Evolutionary conservation across 139 green algal genomes (phyloP).

Genomic region (Astrephomene gubernaculifera): DNA sequence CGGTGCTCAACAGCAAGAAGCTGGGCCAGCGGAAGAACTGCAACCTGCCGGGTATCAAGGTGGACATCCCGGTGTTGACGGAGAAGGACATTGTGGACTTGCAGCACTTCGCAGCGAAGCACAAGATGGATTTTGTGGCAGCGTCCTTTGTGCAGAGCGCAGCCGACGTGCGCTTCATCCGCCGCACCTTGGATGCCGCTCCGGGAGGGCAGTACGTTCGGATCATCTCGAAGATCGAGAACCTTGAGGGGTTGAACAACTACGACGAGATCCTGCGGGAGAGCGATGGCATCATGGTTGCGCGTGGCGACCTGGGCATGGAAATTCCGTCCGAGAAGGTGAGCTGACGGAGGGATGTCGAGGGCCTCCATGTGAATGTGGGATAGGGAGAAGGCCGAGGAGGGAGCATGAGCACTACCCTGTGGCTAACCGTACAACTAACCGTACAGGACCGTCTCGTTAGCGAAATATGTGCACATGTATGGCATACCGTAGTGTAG

Average conservation of each 20-base stretch:
- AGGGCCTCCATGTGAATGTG: too few relatives aligned
- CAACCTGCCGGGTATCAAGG: slow-evolving; percentile 69
- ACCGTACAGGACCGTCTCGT: too few relatives aligned
- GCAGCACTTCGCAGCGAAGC: slow-evolving; percentile 69
- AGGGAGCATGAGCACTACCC: neutral
- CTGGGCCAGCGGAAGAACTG: slow-evolving; percentile 65
- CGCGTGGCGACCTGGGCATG: slow-evolving; percentile 83
- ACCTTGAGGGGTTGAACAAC: slow-evolving; percentile 70
- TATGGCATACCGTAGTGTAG: too few relatives aligned
- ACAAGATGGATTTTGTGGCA: slow-evolving; percentile 71
- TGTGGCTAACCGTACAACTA: neutral
- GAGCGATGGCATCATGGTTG: slow-evolving; percentile 86
- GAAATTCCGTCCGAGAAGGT: slow-evolving; percentile 75
- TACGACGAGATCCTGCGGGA: slow-evolving; percentile 77
- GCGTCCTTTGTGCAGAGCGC: slow-evolving; percentile 63
- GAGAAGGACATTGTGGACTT: slow-evolving; percentile 79
- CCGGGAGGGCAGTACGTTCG: slow-evolving; percentile 34
- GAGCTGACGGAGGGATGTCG: too few relatives aligned
- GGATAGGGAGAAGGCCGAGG: too few relatives aligned
- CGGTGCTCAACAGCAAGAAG: slow-evolving; percentile 54
- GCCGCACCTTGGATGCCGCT: slow-evolving; percentile 51
- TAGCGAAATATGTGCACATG: too few relatives aligned
- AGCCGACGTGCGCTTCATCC: slow-evolving; percentile 68
- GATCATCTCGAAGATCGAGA: slow-evolving; percentile 86
- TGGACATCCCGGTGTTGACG: slow-evolving; percentile 84